phyloP scores from a whole-genome alignment of 2,329 filamentous ascomycete genomes.

The Annulohypoxylon truncatum region DNA sequence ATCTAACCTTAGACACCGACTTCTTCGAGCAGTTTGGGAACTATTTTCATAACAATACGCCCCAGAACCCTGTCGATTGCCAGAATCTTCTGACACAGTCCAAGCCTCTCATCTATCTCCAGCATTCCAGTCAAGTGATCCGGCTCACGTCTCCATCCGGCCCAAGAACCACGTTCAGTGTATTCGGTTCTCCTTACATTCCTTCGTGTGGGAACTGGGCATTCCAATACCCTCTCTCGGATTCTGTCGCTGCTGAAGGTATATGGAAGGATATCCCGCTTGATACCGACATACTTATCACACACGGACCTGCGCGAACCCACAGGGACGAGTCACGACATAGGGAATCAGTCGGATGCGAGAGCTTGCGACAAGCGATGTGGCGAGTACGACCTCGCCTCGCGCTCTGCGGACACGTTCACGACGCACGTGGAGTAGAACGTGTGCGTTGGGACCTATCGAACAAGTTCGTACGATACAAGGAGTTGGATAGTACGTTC shows the following conservation, averaged over 20 bases:
- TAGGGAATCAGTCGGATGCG: slow-evolving; percentile 66
- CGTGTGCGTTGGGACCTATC: slow-evolving; percentile 69
- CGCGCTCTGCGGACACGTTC: slow-evolving; percentile 78
- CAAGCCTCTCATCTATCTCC: slow-evolving; percentile 67
- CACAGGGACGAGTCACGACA: slow-evolving; percentile 66
- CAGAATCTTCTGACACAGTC: slow-evolving; percentile 64
- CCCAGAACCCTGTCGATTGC: slow-evolving; percentile 66
- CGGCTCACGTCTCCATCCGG: slow-evolving; percentile 65
- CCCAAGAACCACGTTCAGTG: slow-evolving; percentile 69
- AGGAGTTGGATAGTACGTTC: slow-evolving; percentile 55
- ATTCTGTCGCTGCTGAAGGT: slow-evolving; percentile 25
- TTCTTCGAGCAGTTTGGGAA: slow-evolving; percentile 68
- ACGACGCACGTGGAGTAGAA: slow-evolving; percentile 73
- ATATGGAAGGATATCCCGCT: slow-evolving; percentile 73
- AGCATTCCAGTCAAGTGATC: slow-evolving; percentile 66
- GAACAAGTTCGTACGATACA: slow-evolving; percentile 54
- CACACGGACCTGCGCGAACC: slow-evolving; percentile 73
- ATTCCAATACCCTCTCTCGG: slow-evolving; percentile 67
- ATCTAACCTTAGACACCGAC: slow-evolving; percentile 74
- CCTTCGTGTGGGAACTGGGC: slow-evolving; percentile 70
- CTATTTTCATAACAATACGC: slow-evolving; percentile 66
- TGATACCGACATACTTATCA: slow-evolving; percentile 74
- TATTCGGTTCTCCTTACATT: slow-evolving; percentile 79
- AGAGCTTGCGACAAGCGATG: slow-evolving; percentile 66
- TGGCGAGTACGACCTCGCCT: slow-evolving; percentile 72